Base-by-base conservation (phyloP, 208 protist genomes). In the Novymonas esmeraldas region DNA sequence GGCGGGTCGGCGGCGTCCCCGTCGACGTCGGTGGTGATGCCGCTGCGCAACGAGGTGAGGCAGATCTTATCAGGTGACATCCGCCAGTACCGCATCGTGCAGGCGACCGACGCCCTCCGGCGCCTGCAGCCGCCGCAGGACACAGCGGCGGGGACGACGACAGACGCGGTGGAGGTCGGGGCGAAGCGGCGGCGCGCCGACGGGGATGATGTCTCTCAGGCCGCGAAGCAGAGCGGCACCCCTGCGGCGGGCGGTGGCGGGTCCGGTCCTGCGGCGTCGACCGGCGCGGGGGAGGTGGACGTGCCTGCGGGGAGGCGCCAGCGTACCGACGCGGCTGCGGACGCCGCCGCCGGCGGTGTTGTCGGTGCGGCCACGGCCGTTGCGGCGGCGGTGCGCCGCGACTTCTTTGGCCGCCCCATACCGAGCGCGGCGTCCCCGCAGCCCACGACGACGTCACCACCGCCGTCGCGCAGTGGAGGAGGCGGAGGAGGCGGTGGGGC, bases 391-490 rank as follows among this genome's bases (percentile, higher is more conserved):
- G 74, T 73, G 11, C 77, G 68, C 29, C 56, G 79, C 9, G 89
- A 94, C 76, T 90, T 94, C 54, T 94, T 94, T 68, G 85, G 89
- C 24, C 81, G 85, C 2, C 67, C 76, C 18, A 78, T 92, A 33
- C 34, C 62, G 2, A 31, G 63, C 31, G 62, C 36, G 2, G 62
- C 58, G 9, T 0, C 44, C 7, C 26, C 46, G 56, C 4, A 29
- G 9, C 14, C 28, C 6, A 44, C 9, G 22, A 24, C 16, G 74
- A 50, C 58, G 48, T 18, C 42, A 67, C 33, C 54, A 20, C 22
- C 36, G 54, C 41, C 36, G 7, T 14, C 36, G 7, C 36, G 36
- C 36, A 41, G n/a, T n/a, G 36, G 36, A 41, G 36, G 36, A 11
- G 36, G 36, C 36, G 36, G 36, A 11, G 33, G 26, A 1, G 42